Percentiles rank a stretch among this genome's conserved stretches.
Conservation (phyloP, 345 rosid species). For the Acer saccharum region DNA sequence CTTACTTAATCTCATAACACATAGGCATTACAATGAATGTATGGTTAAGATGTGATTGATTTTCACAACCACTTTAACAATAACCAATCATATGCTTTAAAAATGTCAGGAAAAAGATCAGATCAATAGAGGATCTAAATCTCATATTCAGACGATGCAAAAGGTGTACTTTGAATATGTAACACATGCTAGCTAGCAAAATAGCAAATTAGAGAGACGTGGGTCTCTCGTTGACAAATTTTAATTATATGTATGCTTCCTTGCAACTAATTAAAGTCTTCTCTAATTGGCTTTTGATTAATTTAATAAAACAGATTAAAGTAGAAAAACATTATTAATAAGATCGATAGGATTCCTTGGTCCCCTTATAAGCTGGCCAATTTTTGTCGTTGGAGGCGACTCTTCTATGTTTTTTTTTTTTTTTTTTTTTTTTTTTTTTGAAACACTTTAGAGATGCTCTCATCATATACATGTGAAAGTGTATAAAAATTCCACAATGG, state of each 20-base stretch:
- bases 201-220: slow-evolving; percentile 23
- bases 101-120: no score
- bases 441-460: slow-evolving; percentile 22
- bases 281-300: slow-evolving; percentile 13
- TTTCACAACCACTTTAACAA: no score
- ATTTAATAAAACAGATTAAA: neutral
- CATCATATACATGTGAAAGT: slow-evolving; percentile 3
- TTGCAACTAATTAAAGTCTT: slow-evolving; percentile 20
- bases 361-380: slow-evolving; percentile 45
- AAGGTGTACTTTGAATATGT: no score
- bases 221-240: slow-evolving; percentile 43
- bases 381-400: slow-evolving; percentile 52
- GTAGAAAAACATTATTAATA: neutral
- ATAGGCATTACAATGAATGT: no score
- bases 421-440: neutral
- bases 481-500: slow-evolving; percentile 12
- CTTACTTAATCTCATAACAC: no score
- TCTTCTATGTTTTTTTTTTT: slow-evolving; percentile 10
- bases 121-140: no score
- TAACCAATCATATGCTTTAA: no score
- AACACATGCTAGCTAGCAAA: no score
- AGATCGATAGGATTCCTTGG: slow-evolving; percentile 34
- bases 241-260: neutral
- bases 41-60: no score
- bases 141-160: no score